phyloP scores from a whole-genome alignment of 345 rosid species.

The Combretum micranthum region DNA sequence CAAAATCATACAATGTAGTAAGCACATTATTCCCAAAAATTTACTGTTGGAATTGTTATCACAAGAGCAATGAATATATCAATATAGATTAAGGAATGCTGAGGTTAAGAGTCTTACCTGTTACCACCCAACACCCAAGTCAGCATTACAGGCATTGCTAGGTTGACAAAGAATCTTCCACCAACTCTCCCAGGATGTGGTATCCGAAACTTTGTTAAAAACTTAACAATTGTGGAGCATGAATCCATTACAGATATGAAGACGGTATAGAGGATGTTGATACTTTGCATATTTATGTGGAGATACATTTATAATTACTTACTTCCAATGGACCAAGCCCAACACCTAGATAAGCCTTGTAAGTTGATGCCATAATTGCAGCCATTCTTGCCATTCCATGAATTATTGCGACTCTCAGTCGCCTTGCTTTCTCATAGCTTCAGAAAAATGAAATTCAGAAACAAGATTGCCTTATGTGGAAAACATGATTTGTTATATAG shows the following conservation, averaged over 20 bases:
- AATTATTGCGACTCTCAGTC: constrained; percentile 69
- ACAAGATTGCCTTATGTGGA: background rate
- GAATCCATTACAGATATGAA: constrained; percentile 5
- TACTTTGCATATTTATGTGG: constrained; percentile 2
- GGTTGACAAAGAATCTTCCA: constrained; percentile 69
- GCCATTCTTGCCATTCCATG: constrained; percentile 95
- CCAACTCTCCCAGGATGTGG: constrained; percentile 91
- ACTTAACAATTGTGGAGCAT: constrained; percentile 36
- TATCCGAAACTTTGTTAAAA: constrained; percentile 74
- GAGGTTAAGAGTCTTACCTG: constrained; percentile 42
- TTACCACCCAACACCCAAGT: constrained; percentile 90
- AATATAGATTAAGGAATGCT: constrained; percentile 2
- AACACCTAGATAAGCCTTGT: constrained; percentile 90
- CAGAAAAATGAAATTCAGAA: background rate
- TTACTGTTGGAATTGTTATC: too few relatives aligned
- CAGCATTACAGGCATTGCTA: constrained; percentile 82
- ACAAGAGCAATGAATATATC: background rate
- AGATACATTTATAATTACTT: constrained; percentile 12
- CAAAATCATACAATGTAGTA: too few relatives aligned
- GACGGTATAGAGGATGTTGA: background rate
- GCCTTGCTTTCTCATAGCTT: constrained; percentile 78
- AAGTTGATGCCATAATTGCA: constrained; percentile 93
- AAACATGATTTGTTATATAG: too few relatives aligned
- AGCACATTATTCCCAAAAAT: too few relatives aligned
- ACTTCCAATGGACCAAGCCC: constrained; percentile 94